phyloP scores from a whole-genome alignment of 1,284 basidiomycete genomes.

The Heterobasidion occidentale region DNA sequence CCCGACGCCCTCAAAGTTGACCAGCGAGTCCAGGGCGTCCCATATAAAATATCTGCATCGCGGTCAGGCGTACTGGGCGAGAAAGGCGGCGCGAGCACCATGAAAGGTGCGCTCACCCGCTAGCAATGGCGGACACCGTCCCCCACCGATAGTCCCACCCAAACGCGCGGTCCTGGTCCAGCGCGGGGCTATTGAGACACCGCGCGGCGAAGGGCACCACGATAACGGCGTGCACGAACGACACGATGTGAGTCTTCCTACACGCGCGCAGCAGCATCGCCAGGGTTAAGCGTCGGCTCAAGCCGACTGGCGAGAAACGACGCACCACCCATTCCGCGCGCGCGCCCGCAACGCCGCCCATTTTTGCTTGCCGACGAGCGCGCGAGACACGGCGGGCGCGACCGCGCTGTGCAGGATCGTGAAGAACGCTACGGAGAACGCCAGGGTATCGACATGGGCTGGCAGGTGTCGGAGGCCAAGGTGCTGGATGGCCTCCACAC shows the following conservation, averaged over 20 bases:
- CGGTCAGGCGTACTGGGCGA: too few relatives aligned
- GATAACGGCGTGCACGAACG: conserved; percentile 44
- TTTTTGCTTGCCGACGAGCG: conserved; percentile 29
- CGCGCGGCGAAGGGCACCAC: conserved; percentile 42
- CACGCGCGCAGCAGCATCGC: neutral
- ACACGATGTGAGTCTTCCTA: conserved; percentile 44
- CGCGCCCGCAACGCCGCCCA: conserved; percentile 29
- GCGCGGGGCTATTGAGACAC: conserved; percentile 29
- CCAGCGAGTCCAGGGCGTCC: conserved; percentile 49
- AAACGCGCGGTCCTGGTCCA: conserved; percentile 40
- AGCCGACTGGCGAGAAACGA: neutral
- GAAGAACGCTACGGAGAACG: conserved; percentile 46
- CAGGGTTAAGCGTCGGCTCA: neutral
- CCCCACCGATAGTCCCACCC: conserved; percentile 49
- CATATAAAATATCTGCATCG: conserved; percentile 48
- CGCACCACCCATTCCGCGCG: conserved; percentile 48
- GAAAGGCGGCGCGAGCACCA: neutral
- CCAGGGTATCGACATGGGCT: conserved; percentile 61
- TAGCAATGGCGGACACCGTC: conserved; percentile 41
- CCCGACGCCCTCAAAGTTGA: conserved; percentile 47
- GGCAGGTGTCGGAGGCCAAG: conserved; percentile 31
- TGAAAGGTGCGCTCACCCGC: conserved; percentile 33
- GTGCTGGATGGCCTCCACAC: neutral
- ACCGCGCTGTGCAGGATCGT: conserved; percentile 40
- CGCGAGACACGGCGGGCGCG: conserved; percentile 36